phyloP scores from a whole-genome alignment of 2,329 filamentous ascomycete species.

The Hypomyces rosellus region DNA sequence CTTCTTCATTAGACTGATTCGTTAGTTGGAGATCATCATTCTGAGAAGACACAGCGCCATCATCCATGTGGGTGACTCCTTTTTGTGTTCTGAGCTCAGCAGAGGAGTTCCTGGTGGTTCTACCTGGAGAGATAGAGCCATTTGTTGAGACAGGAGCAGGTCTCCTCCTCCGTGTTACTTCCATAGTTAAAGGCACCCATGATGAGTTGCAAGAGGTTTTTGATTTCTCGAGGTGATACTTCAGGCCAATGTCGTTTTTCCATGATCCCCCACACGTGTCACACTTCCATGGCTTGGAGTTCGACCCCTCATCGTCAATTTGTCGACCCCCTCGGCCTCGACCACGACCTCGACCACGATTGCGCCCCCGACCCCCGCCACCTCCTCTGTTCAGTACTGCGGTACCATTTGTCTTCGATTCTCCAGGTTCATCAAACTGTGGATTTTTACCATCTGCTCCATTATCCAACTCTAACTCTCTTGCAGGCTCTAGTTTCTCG shows the following conservation, averaged over 20 bases:
- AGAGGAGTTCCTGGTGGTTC: not conserved
- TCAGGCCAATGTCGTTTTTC: conserved; percentile 53
- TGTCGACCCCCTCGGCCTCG: conserved; percentile 8
- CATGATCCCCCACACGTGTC: conserved; percentile 48
- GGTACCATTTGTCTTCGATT: not conserved
- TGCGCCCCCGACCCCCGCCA: not conserved
- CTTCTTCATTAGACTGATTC: not conserved
- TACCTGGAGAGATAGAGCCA: conserved; percentile 1
- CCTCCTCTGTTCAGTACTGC: not conserved
- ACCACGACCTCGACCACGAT: conserved; percentile 10
- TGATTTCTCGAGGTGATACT: conserved; percentile 53
- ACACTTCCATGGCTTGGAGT: conserved; percentile 36
- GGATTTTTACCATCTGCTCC: not conserved
- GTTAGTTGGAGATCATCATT: not conserved
- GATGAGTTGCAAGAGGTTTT: conserved; percentile 47
- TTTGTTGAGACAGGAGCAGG: conserved; percentile 1
- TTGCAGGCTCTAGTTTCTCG: not conserved
- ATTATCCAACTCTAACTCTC: not conserved
- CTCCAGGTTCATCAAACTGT: not conserved
- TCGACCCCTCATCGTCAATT: conserved; percentile 13
- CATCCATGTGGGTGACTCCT: not conserved
- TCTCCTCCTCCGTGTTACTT: conserved; percentile 15
- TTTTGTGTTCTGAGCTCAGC: not conserved
- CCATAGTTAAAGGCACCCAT: conserved; percentile 15
- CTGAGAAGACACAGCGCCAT: not conserved